Base-by-base conservation (phyloP, 768 basidiomycete genomes). In the Podaxis rugospora region DNA sequence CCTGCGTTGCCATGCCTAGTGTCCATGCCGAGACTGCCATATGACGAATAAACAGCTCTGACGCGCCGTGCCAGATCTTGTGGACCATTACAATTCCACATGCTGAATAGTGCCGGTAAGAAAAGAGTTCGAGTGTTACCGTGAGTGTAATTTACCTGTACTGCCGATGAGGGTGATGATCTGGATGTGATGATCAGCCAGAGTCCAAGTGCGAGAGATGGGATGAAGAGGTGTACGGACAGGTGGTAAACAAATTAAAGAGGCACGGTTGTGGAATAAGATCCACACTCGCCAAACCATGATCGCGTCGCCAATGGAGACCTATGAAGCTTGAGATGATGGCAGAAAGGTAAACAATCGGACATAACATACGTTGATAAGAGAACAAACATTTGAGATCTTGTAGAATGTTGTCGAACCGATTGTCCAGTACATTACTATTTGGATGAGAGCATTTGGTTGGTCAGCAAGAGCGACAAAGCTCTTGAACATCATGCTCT, bases 251-350 rank as follows among this genome's bases (percentile, higher is more conserved):
- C 54, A 55, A 6, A 55, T 28, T 21, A 39, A 44, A 27, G 25
- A 44, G 21, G 21, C 35, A 6, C 40, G 54, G 39, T 16, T 16
- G 21, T 55, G 54, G 23, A 55, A 40, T 25, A 55, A 16, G 13
- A 42, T 44, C 54, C 54, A 55, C 10, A 55, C 54, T 25, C 54
- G 37, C 54, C 54, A 55, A 10, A 55, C 54, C 37, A 55, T 55
- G 18, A 55, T 55, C 18, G 54, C 54, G 21, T 55, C 54, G 13
- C 54, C 54, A 2, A 55, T 27, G 2, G 54, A 39, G 9, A 55
- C 25, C 54, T 55, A 11, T 14, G 14, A 9, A 9, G 25, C 5
- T 10, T 49, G 9, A 27, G 47, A 14, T 23, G 21, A 10, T 10
- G 11, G 9, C 13, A 21, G 1, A 25, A 23, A 25, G 1, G 6